Evolutionary conservation across 495 filamentous ascomycete genomes (phyloP), one percentile per base, ranked within the genome.

Genomic region (Daldinia vernicosa): DNA sequence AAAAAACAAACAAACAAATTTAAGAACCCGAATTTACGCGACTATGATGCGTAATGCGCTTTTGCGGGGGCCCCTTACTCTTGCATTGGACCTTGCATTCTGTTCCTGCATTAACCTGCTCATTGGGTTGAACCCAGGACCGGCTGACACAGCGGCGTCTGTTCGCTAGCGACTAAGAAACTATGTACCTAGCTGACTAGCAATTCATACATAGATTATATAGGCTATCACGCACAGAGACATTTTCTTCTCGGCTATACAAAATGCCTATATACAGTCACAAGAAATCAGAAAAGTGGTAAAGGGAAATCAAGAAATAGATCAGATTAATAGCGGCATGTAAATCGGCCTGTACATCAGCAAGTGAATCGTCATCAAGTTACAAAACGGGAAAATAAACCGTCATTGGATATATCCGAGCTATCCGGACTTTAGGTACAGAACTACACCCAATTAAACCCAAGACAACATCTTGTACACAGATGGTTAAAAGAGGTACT

Each of bases 101-200:
- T 72, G 69, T 72, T 67, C 69, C 69, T 72, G 69, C 69, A 72
- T 72, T 72, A 68, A 51, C 63, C 63, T n/a, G 28, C 15, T 55
- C 39, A 63, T 59, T 54, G 58, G 63, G 63, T 40, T 52, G 51
- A 17, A 56, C 47, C 60, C 50, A 15, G 30, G 22, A 61, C 51
- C 63, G 40, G 69, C 59, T 72, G 59, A 60, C 59, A 72, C 60
- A 56, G 19, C 12, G 45, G 58, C 53, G 43, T 63, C 26, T 6
- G 43, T 54, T 59, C 54, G 60, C 53, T 9, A 33, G 55, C 43
- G 9, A 24, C 17, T 57, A 56, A 60, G 15, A 22, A 17, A 32
- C 19, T 30, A n/a, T 27, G 26, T 27, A 27, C 26, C 26, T 27
- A 27, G 4, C 26, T 27, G 26, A 27, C 26, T 28, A 19, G 30